phyloP scores from a whole-genome alignment of 176 grass and related monocot genomes.

The Typha latifolia region DNA sequence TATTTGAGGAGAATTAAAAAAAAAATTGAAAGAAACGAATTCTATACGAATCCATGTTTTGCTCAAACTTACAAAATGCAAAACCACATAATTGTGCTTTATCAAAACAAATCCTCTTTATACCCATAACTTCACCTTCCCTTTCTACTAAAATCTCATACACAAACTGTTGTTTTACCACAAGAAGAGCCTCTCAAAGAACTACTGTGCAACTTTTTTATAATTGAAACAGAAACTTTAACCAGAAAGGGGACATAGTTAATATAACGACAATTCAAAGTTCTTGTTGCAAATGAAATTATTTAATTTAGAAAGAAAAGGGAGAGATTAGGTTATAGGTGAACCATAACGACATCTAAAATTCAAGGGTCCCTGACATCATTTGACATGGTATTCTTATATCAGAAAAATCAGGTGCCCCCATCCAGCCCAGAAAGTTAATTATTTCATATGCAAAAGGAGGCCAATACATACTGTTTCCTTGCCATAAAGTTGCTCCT shows the following conservation, averaged over 20 bases:
- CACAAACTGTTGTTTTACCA: too few species aligned
- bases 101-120: too few species aligned
- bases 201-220: neutral
- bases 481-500: slow-evolving; percentile 50
- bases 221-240: neutral
- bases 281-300: too few species aligned
- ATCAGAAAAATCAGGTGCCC: neutral
- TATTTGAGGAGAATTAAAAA: too few species aligned
- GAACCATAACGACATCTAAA: neutral
- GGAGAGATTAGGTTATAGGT: neutral
- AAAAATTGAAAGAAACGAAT: too few species aligned
- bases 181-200: too few species aligned
- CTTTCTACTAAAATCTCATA: too few species aligned
- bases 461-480: slow-evolving; percentile 32
- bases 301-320: too few species aligned
- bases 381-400: neutral
- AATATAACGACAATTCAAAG: neutral
- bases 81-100: too few species aligned
- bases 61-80: too few species aligned
- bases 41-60: too few species aligned
- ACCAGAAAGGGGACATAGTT: neutral
- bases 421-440: neutral
- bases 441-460: slow-evolving; percentile 4
- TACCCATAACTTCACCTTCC: too few species aligned
- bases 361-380: neutral